Evolutionary conservation across 2,329 filamentous ascomycete species (phyloP).

Genomic region (Aspergillus novoparasiticus): DNA sequence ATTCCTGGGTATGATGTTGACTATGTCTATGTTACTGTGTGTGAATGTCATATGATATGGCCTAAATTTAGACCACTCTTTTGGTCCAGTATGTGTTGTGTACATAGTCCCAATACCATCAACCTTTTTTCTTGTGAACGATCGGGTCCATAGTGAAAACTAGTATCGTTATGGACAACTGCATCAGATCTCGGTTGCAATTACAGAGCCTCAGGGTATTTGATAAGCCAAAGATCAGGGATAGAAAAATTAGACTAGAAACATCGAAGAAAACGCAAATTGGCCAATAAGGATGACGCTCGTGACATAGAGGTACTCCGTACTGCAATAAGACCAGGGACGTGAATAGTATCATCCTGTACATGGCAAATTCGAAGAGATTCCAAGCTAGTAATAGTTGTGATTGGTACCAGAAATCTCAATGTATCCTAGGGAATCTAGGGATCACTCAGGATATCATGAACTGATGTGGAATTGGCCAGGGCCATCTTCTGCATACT

Average conservation of each 20-base stretch:
- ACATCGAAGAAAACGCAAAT: background rate
- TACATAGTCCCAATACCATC: background rate
- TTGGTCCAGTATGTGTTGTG: background rate
- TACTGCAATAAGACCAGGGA: background rate
- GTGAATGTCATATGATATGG: background rate
- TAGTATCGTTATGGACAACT: background rate
- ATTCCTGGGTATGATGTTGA: background rate
- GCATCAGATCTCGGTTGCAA: background rate
- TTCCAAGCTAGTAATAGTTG: background rate
- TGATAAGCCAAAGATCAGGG: background rate
- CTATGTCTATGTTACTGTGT: background rate
- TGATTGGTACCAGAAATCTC: background rate
- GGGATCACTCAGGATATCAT: background rate
- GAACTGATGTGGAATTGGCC: background rate
- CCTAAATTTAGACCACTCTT: background rate
- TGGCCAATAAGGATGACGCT: background rate
- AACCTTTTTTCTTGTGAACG: too few relatives aligned
- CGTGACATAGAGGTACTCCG: background rate
- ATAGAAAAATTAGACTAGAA: background rate
- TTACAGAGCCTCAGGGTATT: too few relatives aligned
- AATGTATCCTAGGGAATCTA: background rate
- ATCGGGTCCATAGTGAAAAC: background rate
- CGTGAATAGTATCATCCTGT: background rate
- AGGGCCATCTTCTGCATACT: background rate
- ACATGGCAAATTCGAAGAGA: background rate